Percentiles rank a stretch among this genome's conserved stretches.
phyloP scores from a whole-genome alignment of 352 stramenopile genomes.

The Phytopythium oedochilum region DNA sequence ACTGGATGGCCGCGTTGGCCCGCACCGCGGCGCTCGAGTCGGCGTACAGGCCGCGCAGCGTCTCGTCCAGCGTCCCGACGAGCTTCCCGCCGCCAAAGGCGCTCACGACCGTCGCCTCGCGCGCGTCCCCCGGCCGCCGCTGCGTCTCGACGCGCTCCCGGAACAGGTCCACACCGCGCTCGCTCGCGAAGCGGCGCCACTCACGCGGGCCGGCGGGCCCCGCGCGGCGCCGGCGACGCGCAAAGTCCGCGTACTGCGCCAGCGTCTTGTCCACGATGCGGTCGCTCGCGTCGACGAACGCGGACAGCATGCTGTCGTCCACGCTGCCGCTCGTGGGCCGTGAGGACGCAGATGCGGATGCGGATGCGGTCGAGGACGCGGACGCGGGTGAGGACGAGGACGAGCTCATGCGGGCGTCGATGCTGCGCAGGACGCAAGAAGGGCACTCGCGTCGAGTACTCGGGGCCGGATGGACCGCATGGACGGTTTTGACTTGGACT shows the following conservation, averaged over 20 bases:
- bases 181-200: constrained; percentile 35
- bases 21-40: constrained; percentile 30
- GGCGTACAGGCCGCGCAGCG: constrained; percentile 51
- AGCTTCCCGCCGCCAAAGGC: constrained; percentile 50
- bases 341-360: not conserved
- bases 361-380: too few species aligned
- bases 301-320: constrained; percentile 14
- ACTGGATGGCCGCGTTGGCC: constrained; percentile 44
- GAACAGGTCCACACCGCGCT: constrained; percentile 48
- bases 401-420: too few species aligned
- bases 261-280: constrained; percentile 49
- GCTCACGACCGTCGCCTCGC: constrained; percentile 32
- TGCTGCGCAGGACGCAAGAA: too few species aligned
- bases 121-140: constrained; percentile 3
- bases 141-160: constrained; percentile 36
- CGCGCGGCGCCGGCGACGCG: constrained; percentile 25
- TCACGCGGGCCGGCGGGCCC: constrained; percentile 20
- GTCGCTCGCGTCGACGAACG: constrained; percentile 45
- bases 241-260: constrained; percentile 42
- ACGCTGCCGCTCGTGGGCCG: not conserved
- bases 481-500: too few species aligned
- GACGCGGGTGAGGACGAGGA: too few species aligned
- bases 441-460: too few species aligned
- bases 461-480: too few species aligned
- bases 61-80: constrained; percentile 33